A percentile compares a stretch with the other conserved stretches of the same genome.
Conservation (phyloP, 1,139 yeast genomes). For the Ashbya aceris region DNA sequence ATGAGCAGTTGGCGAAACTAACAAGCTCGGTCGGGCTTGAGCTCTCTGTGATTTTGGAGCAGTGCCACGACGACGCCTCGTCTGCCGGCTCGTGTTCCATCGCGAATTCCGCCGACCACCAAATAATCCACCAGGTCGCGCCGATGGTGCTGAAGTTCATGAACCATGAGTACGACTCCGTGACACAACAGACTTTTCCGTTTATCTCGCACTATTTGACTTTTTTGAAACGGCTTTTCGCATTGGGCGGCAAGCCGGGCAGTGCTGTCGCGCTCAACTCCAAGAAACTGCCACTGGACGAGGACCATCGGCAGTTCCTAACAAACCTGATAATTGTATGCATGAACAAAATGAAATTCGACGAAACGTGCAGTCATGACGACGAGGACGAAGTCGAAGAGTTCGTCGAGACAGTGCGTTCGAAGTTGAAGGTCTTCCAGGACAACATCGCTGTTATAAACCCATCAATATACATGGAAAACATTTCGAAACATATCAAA, state of each 20-base stretch:
- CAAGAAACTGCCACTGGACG: slow-evolving; percentile 30
- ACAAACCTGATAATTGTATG: slow-evolving; percentile 58
- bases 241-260: slow-evolving; percentile 32
- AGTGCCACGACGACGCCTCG: slow-evolving; percentile 26
- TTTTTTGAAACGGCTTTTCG: slow-evolving; percentile 49
- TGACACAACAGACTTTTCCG: slow-evolving; percentile 73
- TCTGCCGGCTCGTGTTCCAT: slow-evolving; percentile 26
- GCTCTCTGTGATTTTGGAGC: slow-evolving; percentile 44
- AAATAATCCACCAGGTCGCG: slow-evolving; percentile 50
- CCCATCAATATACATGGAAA: slow-evolving; percentile 64
- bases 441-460: slow-evolving; percentile 73
- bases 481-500: slow-evolving; percentile 57
- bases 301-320: slow-evolving; percentile 41
- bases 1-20: slow-evolving; percentile 68
- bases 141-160: slow-evolving; percentile 67
- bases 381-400: slow-evolving; percentile 61
- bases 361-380: slow-evolving; percentile 65
- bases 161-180: slow-evolving; percentile 77
- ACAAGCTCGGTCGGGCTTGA: slow-evolving; percentile 71
- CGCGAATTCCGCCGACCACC: slow-evolving; percentile 36
- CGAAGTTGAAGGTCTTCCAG: slow-evolving; percentile 66
- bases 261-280: slow-evolving; percentile 29
- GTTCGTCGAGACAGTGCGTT: slow-evolving; percentile 63
- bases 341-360: slow-evolving; percentile 71
- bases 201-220: slow-evolving; percentile 67